Evolutionary conservation across 192 early-diverging fungal genomes (phyloP).

Genomic region (Coemansia sp.): DNA sequence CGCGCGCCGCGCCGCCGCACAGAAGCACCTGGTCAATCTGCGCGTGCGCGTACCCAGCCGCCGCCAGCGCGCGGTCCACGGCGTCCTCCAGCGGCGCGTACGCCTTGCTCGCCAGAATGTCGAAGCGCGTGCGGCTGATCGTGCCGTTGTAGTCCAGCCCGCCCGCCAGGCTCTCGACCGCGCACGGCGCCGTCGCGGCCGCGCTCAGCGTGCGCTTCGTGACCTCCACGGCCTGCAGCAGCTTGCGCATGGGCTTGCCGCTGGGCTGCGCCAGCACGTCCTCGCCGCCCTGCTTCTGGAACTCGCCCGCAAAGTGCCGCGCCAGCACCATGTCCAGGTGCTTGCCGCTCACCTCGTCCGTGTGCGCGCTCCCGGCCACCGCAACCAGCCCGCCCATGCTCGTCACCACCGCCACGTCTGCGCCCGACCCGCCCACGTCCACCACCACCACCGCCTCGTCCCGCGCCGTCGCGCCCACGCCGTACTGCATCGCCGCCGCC

Average conservation of each 20-base stretch:
- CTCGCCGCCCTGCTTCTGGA: conserved; percentile 81
- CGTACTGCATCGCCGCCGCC: conserved; percentile 87
- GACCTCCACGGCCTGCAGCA: conserved; percentile 78
- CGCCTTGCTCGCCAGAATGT: conserved; percentile 79
- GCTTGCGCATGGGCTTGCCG: conserved; percentile 77
- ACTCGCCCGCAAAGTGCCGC: conserved; percentile 78
- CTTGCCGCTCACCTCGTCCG: conserved; percentile 77
- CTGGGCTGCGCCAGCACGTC: conserved; percentile 67
- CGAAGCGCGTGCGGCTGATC: conserved; percentile 86
- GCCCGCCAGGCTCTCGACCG: conserved; percentile 87
- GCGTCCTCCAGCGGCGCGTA: conserved; percentile 67
- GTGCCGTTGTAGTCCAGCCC: conserved; percentile 86
- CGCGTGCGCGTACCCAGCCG: conserved; percentile 62
- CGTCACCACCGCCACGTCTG: conserved; percentile 78
- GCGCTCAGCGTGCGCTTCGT: conserved; percentile 90
- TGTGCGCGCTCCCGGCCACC: conserved; percentile 74
- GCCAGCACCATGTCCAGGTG: conserved; percentile 83
- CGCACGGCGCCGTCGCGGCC: conserved; percentile 80
- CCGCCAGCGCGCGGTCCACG: conserved; percentile 64
- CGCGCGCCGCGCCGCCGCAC: conserved; percentile 83
- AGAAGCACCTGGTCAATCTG: conserved; percentile 89
- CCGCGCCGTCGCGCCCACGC: conserved; percentile 57
- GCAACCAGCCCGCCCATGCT: conserved; percentile 82
- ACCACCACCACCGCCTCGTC: conserved; percentile 83
- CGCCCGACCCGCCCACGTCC: conserved; percentile 84